Evolutionary conservation across 1,284 basidiomycete genomes (phyloP), one percentile per base, ranked within the genome.

Genomic region (Coriolopsis trogii): DNA sequence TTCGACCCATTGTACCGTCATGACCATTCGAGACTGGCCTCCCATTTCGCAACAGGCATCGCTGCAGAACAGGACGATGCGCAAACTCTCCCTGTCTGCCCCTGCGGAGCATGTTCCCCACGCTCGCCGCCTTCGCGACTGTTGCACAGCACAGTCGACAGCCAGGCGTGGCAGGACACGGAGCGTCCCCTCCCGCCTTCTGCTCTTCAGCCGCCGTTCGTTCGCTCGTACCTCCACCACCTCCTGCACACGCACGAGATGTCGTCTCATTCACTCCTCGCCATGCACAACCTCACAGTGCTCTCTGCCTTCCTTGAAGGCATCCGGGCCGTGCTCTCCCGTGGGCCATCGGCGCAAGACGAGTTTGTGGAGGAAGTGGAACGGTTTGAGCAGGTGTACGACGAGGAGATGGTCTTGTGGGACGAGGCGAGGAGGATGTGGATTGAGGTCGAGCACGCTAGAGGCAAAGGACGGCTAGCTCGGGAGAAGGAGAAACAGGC

Each of bases 181-280:
- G 46, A 55, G 9, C 44, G 39, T 13, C 36, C 46, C 3, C 31
- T 50, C 4, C 33, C 51, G 6, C 37, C 48, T 3, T 44, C 56
- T 16, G 50, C 53, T 13, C 34, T 65, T 58, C 60, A 67, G 20
- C 68, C 70, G 3, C 73, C 80, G 0, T 79, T 76, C 62, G 84
- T 81, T 3, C 80, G 85, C n/a, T 85, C 87, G 2, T 93, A 93
- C 60, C 46, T 91, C 26, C 89, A 93, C 64, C 91, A 93, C 62
- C 79, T 93, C 10, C 72, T 93, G 36, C 85, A 88, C 46, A 91
- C 91, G 7, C 91, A 93, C 70, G 91, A 93, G 66, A 92, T 93
- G 91, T 83, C 85, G 0, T 85, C 89, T 1, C 87, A 92, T 60
- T 66, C 88, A 4, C 67, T 92, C 28, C 77, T 93, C 10, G 77